phyloP scores from a whole-genome alignment of 2,329 filamentous ascomycete species.

The Uncinocarpus reesii region DNA sequence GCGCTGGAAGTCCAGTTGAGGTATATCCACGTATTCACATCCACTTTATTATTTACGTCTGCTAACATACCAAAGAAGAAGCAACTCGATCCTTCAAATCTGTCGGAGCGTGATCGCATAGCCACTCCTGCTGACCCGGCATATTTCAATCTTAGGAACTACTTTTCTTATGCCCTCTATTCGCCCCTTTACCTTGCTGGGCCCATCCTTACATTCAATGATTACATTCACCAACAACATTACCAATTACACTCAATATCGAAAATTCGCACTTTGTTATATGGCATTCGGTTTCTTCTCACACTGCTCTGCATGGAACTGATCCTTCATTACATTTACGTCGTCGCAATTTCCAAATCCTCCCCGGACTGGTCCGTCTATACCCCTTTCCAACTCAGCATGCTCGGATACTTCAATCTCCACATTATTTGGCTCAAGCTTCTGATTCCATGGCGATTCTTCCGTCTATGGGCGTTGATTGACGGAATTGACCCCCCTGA shows the following conservation, averaged over 20 bases:
- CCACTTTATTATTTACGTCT: conserved; percentile 7
- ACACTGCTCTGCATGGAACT: conserved; percentile 82
- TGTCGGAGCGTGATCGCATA: conserved; percentile 83
- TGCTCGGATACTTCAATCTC: conserved; percentile 91
- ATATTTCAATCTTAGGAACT: conserved; percentile 74
- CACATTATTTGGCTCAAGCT: conserved; percentile 98
- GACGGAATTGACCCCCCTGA: conserved; percentile 92
- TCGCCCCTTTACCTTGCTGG: conserved; percentile 86
- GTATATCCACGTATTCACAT: conserved; percentile 43
- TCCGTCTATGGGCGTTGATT: conserved; percentile 86
- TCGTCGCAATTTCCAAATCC: conserved; percentile 79
- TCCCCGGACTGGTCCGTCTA: conserved; percentile 72
- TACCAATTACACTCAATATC: conserved; percentile 64
- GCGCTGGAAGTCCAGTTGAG: conserved; percentile 61
- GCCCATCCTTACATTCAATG: conserved; percentile 94
- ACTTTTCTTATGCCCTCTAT: conserved; percentile 80
- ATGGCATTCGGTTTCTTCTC: conserved; percentile 71
- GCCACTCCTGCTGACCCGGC: conserved; percentile 57
- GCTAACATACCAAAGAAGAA: conserved; percentile 69
- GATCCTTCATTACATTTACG: conserved; percentile 83
- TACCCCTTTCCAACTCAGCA: conserved; percentile 73
- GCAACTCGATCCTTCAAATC: conserved; percentile 78
- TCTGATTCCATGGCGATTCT: conserved; percentile 93
- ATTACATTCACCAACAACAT: conserved; percentile 80
- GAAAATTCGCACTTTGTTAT: conserved; percentile 59